Conservation (phyloP, 1,284 basidiomycete genomes). For the Puccinia brachypodii region DNA sequence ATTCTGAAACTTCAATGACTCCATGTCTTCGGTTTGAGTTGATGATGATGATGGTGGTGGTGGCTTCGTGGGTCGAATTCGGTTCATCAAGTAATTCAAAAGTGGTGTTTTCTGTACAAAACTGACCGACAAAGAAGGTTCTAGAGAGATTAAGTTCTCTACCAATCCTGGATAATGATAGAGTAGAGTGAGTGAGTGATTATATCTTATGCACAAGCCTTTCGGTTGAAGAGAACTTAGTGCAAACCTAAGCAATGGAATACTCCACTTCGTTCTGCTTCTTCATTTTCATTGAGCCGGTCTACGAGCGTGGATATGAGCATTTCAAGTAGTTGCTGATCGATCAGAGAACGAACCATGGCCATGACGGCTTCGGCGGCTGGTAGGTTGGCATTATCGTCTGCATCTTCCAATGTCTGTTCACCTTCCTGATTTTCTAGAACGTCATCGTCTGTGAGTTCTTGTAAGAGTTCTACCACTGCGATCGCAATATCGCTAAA, state of each 20-base stretch:
- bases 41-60: conserved; percentile 57
- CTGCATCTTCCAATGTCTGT: conserved; percentile 66
- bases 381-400: not conserved
- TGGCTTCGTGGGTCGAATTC: conserved; percentile 68
- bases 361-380: conserved; percentile 50
- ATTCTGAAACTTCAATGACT: conserved; percentile 54
- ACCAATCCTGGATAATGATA: conserved; percentile 67
- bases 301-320: conserved; percentile 83
- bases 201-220: not conserved
- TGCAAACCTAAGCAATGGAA: conserved; percentile 79
- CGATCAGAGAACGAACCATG: conserved; percentile 63
- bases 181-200: not conserved
- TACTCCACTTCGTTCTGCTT: conserved; percentile 82
- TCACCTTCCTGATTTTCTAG: conserved; percentile 72
- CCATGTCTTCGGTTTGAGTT: conserved; percentile 48
- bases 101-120: conserved; percentile 74
- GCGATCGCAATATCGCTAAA: conserved; percentile 92
- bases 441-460: conserved; percentile 94
- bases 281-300: conserved; percentile 74
- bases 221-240: conserved; percentile 18
- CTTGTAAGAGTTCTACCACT: conserved; percentile 83
- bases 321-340: conserved; percentile 79
- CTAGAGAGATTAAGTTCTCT: conserved; percentile 86
- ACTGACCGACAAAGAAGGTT: conserved; percentile 69
- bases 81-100: conserved; percentile 74